phyloP scores from a whole-genome alignment of 371 early-diverging fungal genomes.

The Mortierella sp. region DNA sequence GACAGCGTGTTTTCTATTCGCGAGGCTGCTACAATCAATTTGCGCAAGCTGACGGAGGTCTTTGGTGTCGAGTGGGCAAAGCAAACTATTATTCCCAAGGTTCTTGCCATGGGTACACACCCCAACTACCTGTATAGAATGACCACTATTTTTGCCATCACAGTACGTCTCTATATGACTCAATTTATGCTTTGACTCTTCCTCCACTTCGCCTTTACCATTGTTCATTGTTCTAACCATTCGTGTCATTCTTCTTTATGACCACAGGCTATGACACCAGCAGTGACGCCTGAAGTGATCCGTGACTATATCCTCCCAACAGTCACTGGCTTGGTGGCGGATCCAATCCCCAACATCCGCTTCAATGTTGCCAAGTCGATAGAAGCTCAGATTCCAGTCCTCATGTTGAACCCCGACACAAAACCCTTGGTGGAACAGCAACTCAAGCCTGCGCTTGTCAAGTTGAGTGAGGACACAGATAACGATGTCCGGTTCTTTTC shows the following conservation, averaged over 20 bases:
- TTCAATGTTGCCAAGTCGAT: conserved; percentile 98
- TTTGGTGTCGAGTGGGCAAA: conserved; percentile 99
- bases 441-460: conserved; percentile 86
- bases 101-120: conserved; percentile 90
- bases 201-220: background rate
- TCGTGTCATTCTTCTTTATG: background rate
- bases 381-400: conserved; percentile 87
- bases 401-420: conserved; percentile 74
- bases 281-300: conserved; percentile 87
- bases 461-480: conserved; percentile 90
- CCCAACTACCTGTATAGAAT: conserved; percentile 96
- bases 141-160: conserved; percentile 96
- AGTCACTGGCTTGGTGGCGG: conserved; percentile 83
- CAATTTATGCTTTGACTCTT: background rate
- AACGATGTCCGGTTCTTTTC: conserved; percentile 95
- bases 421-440: conserved; percentile 69
- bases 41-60: conserved; percentile 93
- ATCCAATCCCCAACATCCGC: conserved; percentile 98
- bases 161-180: conserved; percentile 66
- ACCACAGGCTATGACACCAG: conserved; percentile 85
- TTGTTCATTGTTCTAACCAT: background rate
- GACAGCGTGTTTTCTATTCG: conserved; percentile 97
- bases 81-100: conserved; percentile 91
- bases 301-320: conserved; percentile 92
- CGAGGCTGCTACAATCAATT: conserved; percentile 94